phyloP scores from a whole-genome alignment of 2,329 filamentous ascomycete genomes.

The Pseudocercospora ulei region DNA sequence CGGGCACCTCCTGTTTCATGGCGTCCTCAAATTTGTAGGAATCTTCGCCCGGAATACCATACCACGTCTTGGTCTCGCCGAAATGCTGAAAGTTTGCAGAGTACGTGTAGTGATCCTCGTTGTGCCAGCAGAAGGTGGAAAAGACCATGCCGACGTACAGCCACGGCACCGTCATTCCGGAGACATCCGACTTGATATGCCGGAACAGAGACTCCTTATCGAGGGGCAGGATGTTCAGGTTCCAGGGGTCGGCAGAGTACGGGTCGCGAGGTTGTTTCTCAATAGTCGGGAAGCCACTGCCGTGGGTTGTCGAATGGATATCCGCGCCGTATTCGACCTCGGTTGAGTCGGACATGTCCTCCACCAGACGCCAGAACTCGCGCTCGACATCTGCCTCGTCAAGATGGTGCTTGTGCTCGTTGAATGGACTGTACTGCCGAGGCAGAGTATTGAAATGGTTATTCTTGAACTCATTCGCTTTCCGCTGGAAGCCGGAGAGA shows the following conservation, averaged over 20 bases:
- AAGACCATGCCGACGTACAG: constrained; percentile 99
- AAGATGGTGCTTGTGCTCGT: constrained; percentile 69
- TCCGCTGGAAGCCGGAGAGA: constrained; percentile 89
- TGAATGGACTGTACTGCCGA: constrained; percentile 59
- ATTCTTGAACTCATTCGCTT: constrained; percentile 89
- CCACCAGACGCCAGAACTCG: constrained; percentile 93
- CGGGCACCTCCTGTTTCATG: constrained; percentile 89
- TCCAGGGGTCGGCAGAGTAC: constrained; percentile 89
- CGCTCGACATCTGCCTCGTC: constrained; percentile 92
- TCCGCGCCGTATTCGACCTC: constrained; percentile 98
- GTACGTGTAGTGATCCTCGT: constrained; percentile 95
- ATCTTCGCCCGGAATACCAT: constrained; percentile 88
- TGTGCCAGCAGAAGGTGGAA: constrained; percentile 99
- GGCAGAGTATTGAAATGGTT: constrained; percentile 67
- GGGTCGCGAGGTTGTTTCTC: constrained; percentile 80
- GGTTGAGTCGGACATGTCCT: constrained; percentile 86
- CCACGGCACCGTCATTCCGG: constrained; percentile 98
- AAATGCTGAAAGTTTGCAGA: constrained; percentile 98
- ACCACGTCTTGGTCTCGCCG: constrained; percentile 97
- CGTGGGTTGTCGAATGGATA: constrained; percentile 95
- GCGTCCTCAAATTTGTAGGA: constrained; percentile 90
- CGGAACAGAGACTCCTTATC: constrained; percentile 87
- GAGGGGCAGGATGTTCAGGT: constrained; percentile 83
- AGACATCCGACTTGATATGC: constrained; percentile 96
- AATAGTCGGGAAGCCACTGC: constrained; percentile 89